Evolutionary conservation across 2,329 filamentous ascomycete genomes (phyloP), one percentile per base, ranked within the genome.

Genomic region (Talaromyces sp.): DNA sequence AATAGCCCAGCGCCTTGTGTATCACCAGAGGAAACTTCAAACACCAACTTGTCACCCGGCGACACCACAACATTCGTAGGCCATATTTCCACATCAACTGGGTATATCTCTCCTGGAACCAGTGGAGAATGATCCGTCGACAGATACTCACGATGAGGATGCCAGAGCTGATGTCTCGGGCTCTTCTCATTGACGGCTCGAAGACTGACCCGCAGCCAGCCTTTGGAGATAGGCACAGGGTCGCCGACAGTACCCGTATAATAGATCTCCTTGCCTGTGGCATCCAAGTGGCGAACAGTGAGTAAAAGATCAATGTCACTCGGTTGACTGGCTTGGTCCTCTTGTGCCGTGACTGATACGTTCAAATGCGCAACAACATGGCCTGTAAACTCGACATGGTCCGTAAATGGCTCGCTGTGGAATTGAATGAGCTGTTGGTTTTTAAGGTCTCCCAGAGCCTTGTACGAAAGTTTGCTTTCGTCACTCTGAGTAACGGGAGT

Each of bases 371-470:
- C 86, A 0, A 84, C 78, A 30, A 89, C 76, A 67, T 90, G 86
- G 0, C 88, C 88, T 0, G 88, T 91, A 59, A 91, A 84, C 68
- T 91, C 88, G 0, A 83, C 88, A 67, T 90, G 86, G 7, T 77
- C 63, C n/a, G 81, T 78, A 61, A 90, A 89, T 0, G 84, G 75
- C 0, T 77, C 61, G 0, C 84, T 88, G 0, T 75, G 78, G 70
- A 90, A 90, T 49, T 84, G 82, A 0, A 90, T 65, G 0, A 81
- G 62, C 57, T 87, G 77, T 0, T 81, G 81, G 10, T 82, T 77
- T 0, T 85, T 77, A 0, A 88, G 66, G 0, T 77, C 83, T 0
- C 87, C 86, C 0, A 89, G 77, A 0, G 86, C 85, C 58, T 78
- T 77, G 71, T 89, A 89, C 0, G 81, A 80, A 2, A 88, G 67